A percentile compares a stretch with the other conserved stretches of the same genome.
phyloP scores from a whole-genome alignment of 495 filamentous ascomycete species.

The Xylaria castorea region DNA sequence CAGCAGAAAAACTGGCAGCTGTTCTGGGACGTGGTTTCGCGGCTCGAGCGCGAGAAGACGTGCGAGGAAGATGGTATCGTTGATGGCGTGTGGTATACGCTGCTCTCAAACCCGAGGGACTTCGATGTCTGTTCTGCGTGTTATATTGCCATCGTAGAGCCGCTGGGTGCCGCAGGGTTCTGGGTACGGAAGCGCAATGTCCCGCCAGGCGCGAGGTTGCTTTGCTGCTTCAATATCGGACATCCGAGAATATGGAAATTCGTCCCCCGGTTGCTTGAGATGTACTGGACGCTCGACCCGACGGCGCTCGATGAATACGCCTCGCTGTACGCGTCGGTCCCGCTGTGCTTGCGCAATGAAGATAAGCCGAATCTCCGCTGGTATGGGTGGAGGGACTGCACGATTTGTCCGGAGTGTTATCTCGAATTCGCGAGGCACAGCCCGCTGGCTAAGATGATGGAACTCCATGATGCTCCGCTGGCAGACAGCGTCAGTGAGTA shows the following conservation, averaged over 20 bases:
- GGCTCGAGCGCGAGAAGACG: slow-evolving; percentile 34
- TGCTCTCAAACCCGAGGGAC: slow-evolving; percentile 36
- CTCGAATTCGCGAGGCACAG: slow-evolving; percentile 38
- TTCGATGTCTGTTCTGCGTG: slow-evolving; percentile 48
- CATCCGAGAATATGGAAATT: slow-evolving; percentile 30
- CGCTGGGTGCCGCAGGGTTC: slow-evolving; percentile 38
- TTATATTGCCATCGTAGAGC: slow-evolving; percentile 39
- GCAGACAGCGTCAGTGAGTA: background rate
- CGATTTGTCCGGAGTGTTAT: slow-evolving; percentile 50
- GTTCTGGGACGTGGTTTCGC: slow-evolving; percentile 41
- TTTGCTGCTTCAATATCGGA: slow-evolving; percentile 33
- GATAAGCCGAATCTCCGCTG: slow-evolving; percentile 39
- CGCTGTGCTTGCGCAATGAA: slow-evolving; percentile 40
- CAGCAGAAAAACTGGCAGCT: slow-evolving; percentile 37
- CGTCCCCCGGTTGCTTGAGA: slow-evolving; percentile 29
- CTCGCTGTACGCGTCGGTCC: slow-evolving; percentile 34
- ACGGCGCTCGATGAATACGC: slow-evolving; percentile 28
- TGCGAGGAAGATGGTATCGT: slow-evolving; percentile 44
- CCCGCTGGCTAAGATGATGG: slow-evolving; percentile 17
- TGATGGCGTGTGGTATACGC: slow-evolving; percentile 44
- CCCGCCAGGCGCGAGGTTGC: slow-evolving; percentile 14
- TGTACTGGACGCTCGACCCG: slow-evolving; percentile 31
- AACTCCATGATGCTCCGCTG: background rate
- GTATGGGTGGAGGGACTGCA: slow-evolving; percentile 48
- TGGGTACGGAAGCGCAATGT: slow-evolving; percentile 29